Evolutionary conservation across 345 rosid genomes (phyloP).

Genomic region (Eucalyptus erythrocorys): DNA sequence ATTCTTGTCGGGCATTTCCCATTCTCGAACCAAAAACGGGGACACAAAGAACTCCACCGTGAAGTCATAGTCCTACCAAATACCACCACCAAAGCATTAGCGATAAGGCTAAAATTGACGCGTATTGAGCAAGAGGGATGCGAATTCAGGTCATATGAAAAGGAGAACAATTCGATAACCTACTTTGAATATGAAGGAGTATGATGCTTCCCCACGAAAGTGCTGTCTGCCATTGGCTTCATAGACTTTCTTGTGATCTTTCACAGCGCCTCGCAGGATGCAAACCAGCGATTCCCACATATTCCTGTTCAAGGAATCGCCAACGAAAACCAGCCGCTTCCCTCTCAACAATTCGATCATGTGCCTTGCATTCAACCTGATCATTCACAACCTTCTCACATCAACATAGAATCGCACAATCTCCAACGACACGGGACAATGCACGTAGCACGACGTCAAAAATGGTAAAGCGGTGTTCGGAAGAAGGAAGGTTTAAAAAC

Average conservation of each 20-base stretch:
- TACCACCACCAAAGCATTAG: neutral
- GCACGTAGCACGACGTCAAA: neutral
- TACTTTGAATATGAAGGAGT: slow-evolving; percentile 83
- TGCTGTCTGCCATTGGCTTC: slow-evolving; percentile 67
- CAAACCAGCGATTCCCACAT: slow-evolving; percentile 99
- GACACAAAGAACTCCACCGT: slow-evolving; percentile 82
- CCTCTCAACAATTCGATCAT: slow-evolving; percentile 77
- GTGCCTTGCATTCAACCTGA: slow-evolving; percentile 49
- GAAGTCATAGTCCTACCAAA: slow-evolving; percentile 55
- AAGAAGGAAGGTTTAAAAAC: neutral
- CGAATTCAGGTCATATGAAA: neutral
- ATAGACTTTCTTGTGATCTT: slow-evolving; percentile 52
- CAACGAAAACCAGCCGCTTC: slow-evolving; percentile 80
- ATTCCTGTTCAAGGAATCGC: slow-evolving; percentile 86
- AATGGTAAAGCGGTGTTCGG: neutral
- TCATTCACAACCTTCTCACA: neutral
- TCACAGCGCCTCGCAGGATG: slow-evolving; percentile 54
- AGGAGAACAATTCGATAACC: neutral
- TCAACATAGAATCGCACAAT: neutral
- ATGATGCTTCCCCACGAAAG: slow-evolving; percentile 78
- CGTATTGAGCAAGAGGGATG: neutral
- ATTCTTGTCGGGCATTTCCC: slow-evolving; percentile 52
- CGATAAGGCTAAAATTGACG: neutral
- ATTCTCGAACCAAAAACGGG: slow-evolving; percentile 91
- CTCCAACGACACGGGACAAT: neutral